phyloP scores from a whole-genome alignment of 2,329 filamentous ascomycete species.

The Westerdykella sp. region DNA sequence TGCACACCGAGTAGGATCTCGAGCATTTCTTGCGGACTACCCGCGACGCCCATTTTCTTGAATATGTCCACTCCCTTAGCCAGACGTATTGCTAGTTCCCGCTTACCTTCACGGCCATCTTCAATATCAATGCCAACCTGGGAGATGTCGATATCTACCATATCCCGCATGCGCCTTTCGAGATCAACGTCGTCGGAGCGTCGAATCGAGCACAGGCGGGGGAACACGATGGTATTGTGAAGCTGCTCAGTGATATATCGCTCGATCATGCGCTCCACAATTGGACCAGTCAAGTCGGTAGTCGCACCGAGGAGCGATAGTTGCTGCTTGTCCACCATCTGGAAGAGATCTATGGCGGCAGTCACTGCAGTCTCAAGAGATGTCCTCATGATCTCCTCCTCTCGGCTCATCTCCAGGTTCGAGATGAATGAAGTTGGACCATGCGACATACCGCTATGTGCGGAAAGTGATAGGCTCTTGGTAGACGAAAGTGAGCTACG shows the following conservation, averaged over 20 bases:
- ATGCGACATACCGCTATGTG: slow-evolving; percentile 34
- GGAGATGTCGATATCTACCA: slow-evolving; percentile 89
- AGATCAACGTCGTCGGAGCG: slow-evolving; percentile 78
- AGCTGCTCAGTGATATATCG: slow-evolving; percentile 90
- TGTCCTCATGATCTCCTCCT: slow-evolving; percentile 83
- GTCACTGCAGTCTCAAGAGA: slow-evolving; percentile 90
- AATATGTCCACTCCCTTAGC: slow-evolving; percentile 80
- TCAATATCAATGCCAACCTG: slow-evolving; percentile 87
- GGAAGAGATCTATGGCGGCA: slow-evolving; percentile 89
- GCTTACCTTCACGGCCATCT: slow-evolving; percentile 69
- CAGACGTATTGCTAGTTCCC: slow-evolving; percentile 71
- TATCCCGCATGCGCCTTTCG: slow-evolving; percentile 83
- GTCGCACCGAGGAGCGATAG: slow-evolving; percentile 85
- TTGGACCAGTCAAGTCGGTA: slow-evolving; percentile 83
- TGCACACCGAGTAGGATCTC: slow-evolving; percentile 71
- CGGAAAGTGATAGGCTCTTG: slow-evolving; percentile 30
- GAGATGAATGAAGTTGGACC: slow-evolving; percentile 35
- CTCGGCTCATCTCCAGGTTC: slow-evolving; percentile 67
- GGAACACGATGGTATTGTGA: slow-evolving; percentile 77
- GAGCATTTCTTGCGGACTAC: slow-evolving; percentile 84
- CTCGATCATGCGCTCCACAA: slow-evolving; percentile 91
- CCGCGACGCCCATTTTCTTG: slow-evolving; percentile 70
- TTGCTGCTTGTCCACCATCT: slow-evolving; percentile 92
- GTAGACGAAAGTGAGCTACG: slow-evolving; percentile 32
- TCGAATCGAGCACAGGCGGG: slow-evolving; percentile 70